Evolutionary conservation across 2,329 filamentous ascomycete genomes (phyloP), one percentile per base, ranked within the genome.

Genomic region (Apiospora hydei): DNA sequence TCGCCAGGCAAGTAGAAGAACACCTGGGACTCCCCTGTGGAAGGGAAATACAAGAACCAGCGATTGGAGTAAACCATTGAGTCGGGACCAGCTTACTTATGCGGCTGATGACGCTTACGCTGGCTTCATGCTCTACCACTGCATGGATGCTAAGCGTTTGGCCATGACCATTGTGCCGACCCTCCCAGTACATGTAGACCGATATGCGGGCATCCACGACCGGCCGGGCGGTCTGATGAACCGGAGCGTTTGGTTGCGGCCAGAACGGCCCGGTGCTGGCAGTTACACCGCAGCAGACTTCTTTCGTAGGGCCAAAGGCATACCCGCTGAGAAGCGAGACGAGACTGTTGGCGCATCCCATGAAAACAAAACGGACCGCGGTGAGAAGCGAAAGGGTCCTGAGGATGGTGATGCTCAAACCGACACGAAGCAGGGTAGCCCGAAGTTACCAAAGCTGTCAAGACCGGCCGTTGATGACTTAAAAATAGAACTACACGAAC

Each of bases 51-150:
- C 73, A 2, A 72, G 77, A 38, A 73, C 38, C 3, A 78, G 77
- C 46, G 53, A 77, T 41, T 79, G 77, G 77, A 77, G 74, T 41
- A 44, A 24, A 24, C 74, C 75, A 0, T 67, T 78, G 4, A 71
- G 68, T 24, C 26, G 38, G 1, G 66, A 69, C 0, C 77, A 78
- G 70, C 74, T 68, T 11, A 46, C 67, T 4, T 77, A 79, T 53
- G 78, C 77, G 14, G 77, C 76, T 18, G 70, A 74, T 38, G 78
- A 79, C 44, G 76, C 74, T 1, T 79, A 79, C 34, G 77, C 75
- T n/a, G 69, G 74, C n/a, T 77, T 73, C 61, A 79, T 79, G 77
- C 75, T 79, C 2, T 79, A 76, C 69, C 77, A 78, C 46, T 75
- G 74, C 67, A 75, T 79, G 75, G 77, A 78, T 41, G 72, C 75